Percentiles rank a stretch among this genome's conserved stretches.
phyloP scores from a whole-genome alignment of 2,329 filamentous ascomycete genomes.

The Fonsecaea monophora region DNA sequence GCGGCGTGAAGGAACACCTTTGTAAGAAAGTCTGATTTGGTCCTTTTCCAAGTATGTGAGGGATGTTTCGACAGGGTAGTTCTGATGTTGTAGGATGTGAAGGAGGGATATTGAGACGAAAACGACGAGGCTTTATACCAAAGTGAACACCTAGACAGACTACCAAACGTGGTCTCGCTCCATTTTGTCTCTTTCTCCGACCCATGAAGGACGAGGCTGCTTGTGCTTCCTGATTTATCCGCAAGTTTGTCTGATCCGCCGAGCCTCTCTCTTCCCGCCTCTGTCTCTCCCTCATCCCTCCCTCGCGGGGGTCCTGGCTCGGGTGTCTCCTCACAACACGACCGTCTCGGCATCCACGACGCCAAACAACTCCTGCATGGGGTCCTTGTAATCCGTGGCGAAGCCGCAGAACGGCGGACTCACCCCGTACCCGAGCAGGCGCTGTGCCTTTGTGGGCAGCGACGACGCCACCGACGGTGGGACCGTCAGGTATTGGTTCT shows the following conservation, averaged over 20 bases:
- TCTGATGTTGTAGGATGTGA: background rate
- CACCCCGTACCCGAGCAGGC: constrained; percentile 42
- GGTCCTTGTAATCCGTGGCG: constrained; percentile 47
- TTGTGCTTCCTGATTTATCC: background rate
- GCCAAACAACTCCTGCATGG: constrained; percentile 48
- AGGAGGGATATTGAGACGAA: background rate
- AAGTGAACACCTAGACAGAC: background rate
- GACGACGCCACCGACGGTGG: constrained; percentile 34
- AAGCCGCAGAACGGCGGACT: constrained; percentile 47
- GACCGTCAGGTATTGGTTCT: constrained; percentile 42
- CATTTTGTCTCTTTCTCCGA: background rate
- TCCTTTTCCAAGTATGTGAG: background rate
- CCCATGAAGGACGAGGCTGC: background rate
- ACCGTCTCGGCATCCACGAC: constrained; percentile 35
- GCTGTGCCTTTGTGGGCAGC: constrained; percentile 34
- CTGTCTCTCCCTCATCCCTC: background rate
- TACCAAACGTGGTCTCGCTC: background rate
- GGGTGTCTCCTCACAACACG: constrained; percentile 3
- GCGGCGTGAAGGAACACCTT: background rate
- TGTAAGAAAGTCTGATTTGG: background rate
- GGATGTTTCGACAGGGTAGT: background rate
- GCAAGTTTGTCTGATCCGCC: background rate
- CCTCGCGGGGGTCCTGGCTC: too few species aligned
- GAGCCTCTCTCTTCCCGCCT: background rate
- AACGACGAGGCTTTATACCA: background rate